These are phyloP conservation scores for Elsinoe batatas DNA, from an alignment of 2,329 filamentous ascomycete species.

Conservation along the genomic window DNA sequence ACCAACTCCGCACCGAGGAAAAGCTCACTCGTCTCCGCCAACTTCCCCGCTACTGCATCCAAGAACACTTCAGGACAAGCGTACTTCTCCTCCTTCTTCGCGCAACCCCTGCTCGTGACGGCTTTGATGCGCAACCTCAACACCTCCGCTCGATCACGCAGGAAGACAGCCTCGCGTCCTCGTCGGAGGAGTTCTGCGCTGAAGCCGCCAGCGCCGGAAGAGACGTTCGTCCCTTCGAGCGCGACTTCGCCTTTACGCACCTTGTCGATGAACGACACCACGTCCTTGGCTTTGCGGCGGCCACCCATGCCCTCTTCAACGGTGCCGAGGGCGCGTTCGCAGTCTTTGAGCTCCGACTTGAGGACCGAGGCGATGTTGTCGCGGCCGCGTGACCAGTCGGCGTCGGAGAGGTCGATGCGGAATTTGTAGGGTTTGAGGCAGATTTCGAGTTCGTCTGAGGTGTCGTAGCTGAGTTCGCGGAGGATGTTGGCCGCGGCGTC, in stretches of 20 bases:
- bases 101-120: slow-evolving; percentile 83
- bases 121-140: slow-evolving; percentile 83
- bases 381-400: slow-evolving; percentile 76
- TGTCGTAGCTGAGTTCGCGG: slow-evolving; percentile 92
- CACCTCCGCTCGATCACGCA: slow-evolving; percentile 81
- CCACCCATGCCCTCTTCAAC: slow-evolving; percentile 73
- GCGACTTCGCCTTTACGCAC: slow-evolving; percentile 76
- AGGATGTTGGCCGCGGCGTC: slow-evolving; percentile 84
- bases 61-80: slow-evolving; percentile 95
- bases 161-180: slow-evolving; percentile 87
- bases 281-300: slow-evolving; percentile 75
- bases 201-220: slow-evolving; percentile 84
- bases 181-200: slow-evolving; percentile 73
- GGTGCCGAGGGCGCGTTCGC: slow-evolving; percentile 64
- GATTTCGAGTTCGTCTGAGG: slow-evolving; percentile 94
- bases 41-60: slow-evolving; percentile 90
- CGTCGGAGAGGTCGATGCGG: slow-evolving; percentile 86
- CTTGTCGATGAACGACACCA: slow-evolving; percentile 83
- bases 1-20: slow-evolving; percentile 96
- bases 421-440: slow-evolving; percentile 99
- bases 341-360: slow-evolving; percentile 79
- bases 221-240: slow-evolving; percentile 66
- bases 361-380: slow-evolving; percentile 72
- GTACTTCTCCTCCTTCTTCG: slow-evolving; percentile 78
- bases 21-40: slow-evolving; percentile 87